A percentile compares a stretch with the other conserved stretches of the same genome.
phyloP scores from a whole-genome alignment of 345 rosid species.

The Aquilaria yunnanensis region DNA sequence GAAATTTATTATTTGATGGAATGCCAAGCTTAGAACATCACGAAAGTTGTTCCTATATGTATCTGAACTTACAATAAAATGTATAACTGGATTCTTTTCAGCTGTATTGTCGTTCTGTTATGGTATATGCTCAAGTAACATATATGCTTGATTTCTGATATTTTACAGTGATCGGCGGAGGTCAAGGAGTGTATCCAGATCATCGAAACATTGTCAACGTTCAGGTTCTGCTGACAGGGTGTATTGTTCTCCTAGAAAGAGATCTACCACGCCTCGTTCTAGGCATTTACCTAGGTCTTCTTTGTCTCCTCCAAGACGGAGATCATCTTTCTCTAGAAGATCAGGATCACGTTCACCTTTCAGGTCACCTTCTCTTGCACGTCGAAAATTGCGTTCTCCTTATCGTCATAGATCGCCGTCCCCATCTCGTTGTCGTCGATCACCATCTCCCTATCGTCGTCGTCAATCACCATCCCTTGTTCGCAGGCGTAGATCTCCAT shows the following conservation, averaged over 20 bases:
- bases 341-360: constrained; percentile 43
- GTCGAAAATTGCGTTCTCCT: constrained; percentile 28
- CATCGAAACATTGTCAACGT: constrained; percentile 32
- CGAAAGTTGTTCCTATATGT: neutral
- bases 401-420: constrained; percentile 24
- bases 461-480: constrained; percentile 9
- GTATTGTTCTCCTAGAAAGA: constrained; percentile 33
- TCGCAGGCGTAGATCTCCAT: neutral
- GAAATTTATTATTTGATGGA: too few species aligned
- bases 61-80: neutral
- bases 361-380: constrained; percentile 33
- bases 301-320: constrained; percentile 50
- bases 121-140: neutral
- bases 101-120: constrained; percentile 9
- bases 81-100: neutral
- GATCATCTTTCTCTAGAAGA: constrained; percentile 34
- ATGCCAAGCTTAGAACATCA: too few species aligned
- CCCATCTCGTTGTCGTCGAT: constrained; percentile 29
- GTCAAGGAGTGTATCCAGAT: constrained; percentile 70
- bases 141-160: too few species aligned
- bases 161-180: constrained; percentile 29
- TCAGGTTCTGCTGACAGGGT: constrained; percentile 32
- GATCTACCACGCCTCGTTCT: constrained; percentile 33
- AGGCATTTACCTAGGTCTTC: constrained; percentile 43
- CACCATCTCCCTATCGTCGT: constrained; percentile 34